These are phyloP conservation scores for Staphylotrichum longicolle DNA, from an alignment of 495 filamentous ascomycete genomes.

Conservation along the genomic window DNA sequence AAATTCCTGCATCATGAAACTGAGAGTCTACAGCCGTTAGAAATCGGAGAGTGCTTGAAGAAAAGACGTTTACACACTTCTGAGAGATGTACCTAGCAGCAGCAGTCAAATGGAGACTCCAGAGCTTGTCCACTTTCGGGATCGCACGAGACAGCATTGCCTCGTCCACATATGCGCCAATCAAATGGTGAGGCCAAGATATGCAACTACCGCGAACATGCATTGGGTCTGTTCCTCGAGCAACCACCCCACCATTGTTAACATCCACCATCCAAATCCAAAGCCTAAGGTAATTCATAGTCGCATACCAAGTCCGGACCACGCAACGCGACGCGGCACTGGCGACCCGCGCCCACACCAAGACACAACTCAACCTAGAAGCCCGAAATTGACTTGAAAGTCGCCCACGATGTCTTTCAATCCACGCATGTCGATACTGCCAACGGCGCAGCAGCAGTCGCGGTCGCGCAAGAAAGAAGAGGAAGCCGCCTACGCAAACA, in stretches of 20 bases:
- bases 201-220: neutral
- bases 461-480: conserved; percentile 68
- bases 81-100: too few species aligned
- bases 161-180: too few species aligned
- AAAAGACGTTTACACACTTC: too few species aligned
- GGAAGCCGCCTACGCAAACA: conserved; percentile 75
- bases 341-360: conserved; percentile 1
- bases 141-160: too few species aligned
- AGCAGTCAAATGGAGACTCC: too few species aligned
- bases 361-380: neutral
- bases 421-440: conserved; percentile 71
- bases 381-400: neutral
- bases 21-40: too few species aligned
- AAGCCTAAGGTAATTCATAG: neutral
- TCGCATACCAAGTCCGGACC: neutral
- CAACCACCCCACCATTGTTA: conserved; percentile 16
- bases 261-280: neutral
- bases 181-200: neutral
- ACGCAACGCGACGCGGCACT: conserved; percentile 4
- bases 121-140: too few species aligned
- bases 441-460: conserved; percentile 57
- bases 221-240: neutral
- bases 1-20: too few species aligned
- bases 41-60: too few species aligned
- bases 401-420: conserved; percentile 62